Evolutionary conservation across 306 rosid species (phyloP).

Genomic region (Prunus campanulata): DNA sequence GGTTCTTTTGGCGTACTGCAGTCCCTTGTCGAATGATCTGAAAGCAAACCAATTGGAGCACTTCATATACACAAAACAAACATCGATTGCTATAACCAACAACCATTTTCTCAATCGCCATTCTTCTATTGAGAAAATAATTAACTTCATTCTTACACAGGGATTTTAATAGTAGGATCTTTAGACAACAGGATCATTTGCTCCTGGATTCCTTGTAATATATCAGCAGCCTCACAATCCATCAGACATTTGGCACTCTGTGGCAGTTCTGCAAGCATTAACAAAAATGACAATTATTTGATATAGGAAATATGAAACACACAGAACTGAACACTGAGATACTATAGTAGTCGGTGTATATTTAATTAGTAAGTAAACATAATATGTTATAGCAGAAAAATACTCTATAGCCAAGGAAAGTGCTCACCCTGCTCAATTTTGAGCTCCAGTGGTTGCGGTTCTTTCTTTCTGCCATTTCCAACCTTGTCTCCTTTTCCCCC

Average conservation of each 20-base stretch:
- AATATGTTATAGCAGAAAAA: slow-evolving; percentile 7
- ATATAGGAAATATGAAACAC: background rate
- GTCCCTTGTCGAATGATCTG: slow-evolving; percentile 79
- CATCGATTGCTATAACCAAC: background rate
- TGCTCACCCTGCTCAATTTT: slow-evolving; percentile 61
- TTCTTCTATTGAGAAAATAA: slow-evolving; percentile 8
- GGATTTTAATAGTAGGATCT: slow-evolving; percentile 72
- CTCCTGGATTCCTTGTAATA: slow-evolving; percentile 68
- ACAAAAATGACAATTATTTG: background rate
- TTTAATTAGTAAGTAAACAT: slow-evolving; percentile 13
- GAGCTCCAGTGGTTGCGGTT: slow-evolving; percentile 45
- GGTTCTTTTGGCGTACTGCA: slow-evolving; percentile 65
- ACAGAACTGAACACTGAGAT: background rate
- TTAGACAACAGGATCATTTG: slow-evolving; percentile 65
- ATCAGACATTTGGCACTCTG: slow-evolving; percentile 63
- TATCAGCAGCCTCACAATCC: slow-evolving; percentile 79
- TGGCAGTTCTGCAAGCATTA: slow-evolving; percentile 63
- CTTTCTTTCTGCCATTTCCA: slow-evolving; percentile 51
- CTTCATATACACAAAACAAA: background rate
- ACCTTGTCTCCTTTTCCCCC: slow-evolving; percentile 63
- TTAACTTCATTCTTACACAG: slow-evolving; percentile 46
- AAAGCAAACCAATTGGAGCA: slow-evolving; percentile 25
- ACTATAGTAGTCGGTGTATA: background rate
- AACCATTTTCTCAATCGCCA: slow-evolving; percentile 10
- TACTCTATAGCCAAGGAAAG: slow-evolving; percentile 18